These are phyloP conservation scores for Erythrophleum fordii DNA, from an alignment of 306 rosid species.

Conservation along the genomic window DNA sequence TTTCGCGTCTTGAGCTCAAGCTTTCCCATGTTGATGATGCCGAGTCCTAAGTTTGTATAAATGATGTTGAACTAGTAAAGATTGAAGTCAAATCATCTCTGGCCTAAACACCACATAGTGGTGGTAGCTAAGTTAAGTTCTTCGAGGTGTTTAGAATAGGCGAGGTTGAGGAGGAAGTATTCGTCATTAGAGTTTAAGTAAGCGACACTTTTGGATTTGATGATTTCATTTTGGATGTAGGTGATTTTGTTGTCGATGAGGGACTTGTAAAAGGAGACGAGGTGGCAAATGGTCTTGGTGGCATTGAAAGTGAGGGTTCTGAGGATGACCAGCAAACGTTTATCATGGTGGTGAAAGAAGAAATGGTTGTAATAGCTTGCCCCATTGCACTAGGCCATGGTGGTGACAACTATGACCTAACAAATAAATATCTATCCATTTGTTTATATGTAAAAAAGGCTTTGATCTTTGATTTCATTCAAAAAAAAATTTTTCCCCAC, in stretches of 20 bases:
- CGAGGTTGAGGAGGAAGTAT: conserved; percentile 61
- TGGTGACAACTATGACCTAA: conserved; percentile 42
- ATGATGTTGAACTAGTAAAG: conserved; percentile 43
- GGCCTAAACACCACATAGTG: conserved; percentile 49
- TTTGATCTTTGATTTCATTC: background rate
- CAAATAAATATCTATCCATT: background rate
- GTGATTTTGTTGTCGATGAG: conserved; percentile 52
- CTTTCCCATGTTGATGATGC: conserved; percentile 22
- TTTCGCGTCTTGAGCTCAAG: conserved; percentile 38
- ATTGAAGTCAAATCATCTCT: conserved; percentile 35
- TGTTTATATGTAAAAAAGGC: background rate
- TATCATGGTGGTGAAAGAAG: conserved; percentile 10
- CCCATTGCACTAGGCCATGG: conserved; percentile 44
- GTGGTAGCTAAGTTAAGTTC: conserved; percentile 58
- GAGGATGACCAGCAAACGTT: conserved; percentile 36
- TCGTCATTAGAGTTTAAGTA: conserved; percentile 55
- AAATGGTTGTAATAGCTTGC: conserved; percentile 36
- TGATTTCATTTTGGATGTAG: conserved; percentile 40
- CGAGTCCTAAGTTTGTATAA: conserved; percentile 39
- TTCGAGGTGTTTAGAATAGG: conserved; percentile 62
- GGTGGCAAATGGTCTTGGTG: conserved; percentile 65
- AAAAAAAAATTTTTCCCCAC: too few species aligned
- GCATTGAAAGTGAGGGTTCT: conserved; percentile 68
- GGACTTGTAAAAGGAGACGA: conserved; percentile 61
- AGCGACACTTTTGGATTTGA: conserved; percentile 49